These are phyloP conservation scores for Gastrodia elata DNA, from an alignment of 106 monocot species.

Conservation along the genomic window DNA sequence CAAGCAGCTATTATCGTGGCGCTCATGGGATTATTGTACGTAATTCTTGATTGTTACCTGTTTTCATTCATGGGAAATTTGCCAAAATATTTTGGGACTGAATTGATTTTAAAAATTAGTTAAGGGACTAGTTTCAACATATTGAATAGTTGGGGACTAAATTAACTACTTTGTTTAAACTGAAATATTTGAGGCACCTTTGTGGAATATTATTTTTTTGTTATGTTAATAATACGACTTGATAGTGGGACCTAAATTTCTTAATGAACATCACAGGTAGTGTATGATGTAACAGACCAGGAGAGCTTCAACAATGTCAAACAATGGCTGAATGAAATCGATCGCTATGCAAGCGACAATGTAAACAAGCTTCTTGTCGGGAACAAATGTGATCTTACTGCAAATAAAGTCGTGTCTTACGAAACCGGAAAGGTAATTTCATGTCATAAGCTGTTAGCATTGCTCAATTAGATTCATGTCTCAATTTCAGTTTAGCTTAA, in stretches of 20 bases:
- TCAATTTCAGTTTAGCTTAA: not conserved
- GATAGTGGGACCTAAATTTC: not conserved
- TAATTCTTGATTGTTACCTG: not conserved
- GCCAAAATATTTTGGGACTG: too few species aligned
- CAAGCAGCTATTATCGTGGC: conserved; percentile 56
- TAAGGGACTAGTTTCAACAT: too few species aligned
- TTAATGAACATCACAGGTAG: conserved; percentile 15
- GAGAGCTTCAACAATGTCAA: conserved; percentile 48
- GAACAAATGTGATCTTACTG: conserved; percentile 47
- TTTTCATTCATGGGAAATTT: too few species aligned
- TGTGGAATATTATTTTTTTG: too few species aligned
- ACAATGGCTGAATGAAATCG: conserved; percentile 53
- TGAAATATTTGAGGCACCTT: too few species aligned
- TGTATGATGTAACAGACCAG: conserved; percentile 43
- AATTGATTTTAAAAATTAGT: too few species aligned
- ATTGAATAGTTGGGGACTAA: too few species aligned
- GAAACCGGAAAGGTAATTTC: conserved; percentile 36
- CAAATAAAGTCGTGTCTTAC: conserved; percentile 41
- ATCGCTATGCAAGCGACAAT: conserved; percentile 45
- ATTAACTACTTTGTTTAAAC: too few species aligned
- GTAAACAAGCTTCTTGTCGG: conserved; percentile 49
- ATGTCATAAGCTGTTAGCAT: not conserved
- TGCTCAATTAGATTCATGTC: not conserved
- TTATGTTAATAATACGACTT: too few species aligned
- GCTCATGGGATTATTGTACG: conserved; percentile 58